Conservation (phyloP, 1,139 yeast genomes). For the Lizanozyma gosingica region DNA sequence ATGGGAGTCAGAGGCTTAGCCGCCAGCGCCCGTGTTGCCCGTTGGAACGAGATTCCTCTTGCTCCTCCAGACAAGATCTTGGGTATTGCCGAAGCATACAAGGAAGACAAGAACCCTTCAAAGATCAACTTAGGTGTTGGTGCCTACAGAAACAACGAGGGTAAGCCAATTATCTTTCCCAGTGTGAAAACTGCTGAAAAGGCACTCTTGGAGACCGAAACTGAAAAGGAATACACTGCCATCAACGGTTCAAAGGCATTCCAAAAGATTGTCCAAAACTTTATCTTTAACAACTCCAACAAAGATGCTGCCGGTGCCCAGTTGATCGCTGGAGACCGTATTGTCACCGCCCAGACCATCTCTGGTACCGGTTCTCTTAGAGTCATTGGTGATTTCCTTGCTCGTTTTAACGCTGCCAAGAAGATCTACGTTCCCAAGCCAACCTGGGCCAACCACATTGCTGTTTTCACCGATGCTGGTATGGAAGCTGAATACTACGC, state of each 20-base stretch:
- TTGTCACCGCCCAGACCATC: constrained; percentile 49
- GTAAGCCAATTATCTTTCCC: constrained; percentile 92
- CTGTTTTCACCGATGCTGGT: constrained; percentile 47
- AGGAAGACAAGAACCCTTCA: constrained; percentile 50
- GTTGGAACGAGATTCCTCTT: constrained; percentile 40
- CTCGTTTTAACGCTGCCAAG: constrained; percentile 35
- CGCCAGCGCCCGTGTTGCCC: background rate
- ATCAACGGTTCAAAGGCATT: constrained; percentile 43
- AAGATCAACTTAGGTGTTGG: constrained; percentile 94
- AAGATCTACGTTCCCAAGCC: constrained; percentile 56
- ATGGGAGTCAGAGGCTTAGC: background rate
- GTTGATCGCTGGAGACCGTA: constrained; percentile 38
- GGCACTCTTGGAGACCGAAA: constrained; percentile 20
- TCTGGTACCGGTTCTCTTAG: constrained; percentile 55
- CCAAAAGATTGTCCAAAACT: constrained; percentile 40
- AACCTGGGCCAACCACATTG: constrained; percentile 70
- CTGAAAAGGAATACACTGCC: constrained; percentile 51
- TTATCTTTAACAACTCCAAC: constrained; percentile 41
- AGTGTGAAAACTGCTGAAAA: constrained; percentile 73
- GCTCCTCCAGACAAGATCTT: constrained; percentile 72
- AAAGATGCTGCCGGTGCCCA: constrained; percentile 41
- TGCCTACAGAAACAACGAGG: constrained; percentile 88
- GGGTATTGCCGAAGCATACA: constrained; percentile 57
- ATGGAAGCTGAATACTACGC: constrained; percentile 31
- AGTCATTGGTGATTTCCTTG: constrained; percentile 46